Evolutionary conservation across 257 asterid species (phyloP), one percentile per base, ranked within the genome.

Genomic region (Verbena officinalis): DNA sequence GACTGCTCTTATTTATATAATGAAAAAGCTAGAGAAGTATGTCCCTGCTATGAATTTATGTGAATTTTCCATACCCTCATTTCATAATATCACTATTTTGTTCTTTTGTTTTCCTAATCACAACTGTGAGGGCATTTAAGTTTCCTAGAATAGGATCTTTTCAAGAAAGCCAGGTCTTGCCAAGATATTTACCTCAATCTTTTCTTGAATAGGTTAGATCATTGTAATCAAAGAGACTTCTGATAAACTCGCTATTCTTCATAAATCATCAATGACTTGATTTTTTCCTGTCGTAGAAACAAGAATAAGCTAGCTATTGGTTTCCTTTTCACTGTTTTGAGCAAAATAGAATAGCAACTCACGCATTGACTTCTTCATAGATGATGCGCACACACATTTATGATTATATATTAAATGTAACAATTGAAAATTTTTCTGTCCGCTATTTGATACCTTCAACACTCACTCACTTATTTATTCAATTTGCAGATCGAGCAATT

Each of bases 401-500:
- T 34, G 22, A 36, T 50, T 36, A 21, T 10, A 30, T 40, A 55
- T 12, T 55, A 4, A 21, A 14, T 50, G 24, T 13, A n/a, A 24
- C 58, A 11, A 44, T 31, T 9, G 27, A 57, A 48, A 13, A 31
- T 24, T 22, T 19, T 20, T 43, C 24, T 14, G 23, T 49, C 15
- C 40, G 9, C 1, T 12, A 15, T 46, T 46, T 46, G 19, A 55
- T 23, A 52, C 55, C 50, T 63, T 68, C 23, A 3, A 11, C 24
- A 30, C 20, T 10, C 31, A 24, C 42, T 40, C 14, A 71, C 30
- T 9, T 24, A 23, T 23, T 31, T 44, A 30, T 64, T 27, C 30
- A 15, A 48, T 49, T 24, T 68, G 77, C 86, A 83, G 89, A 70
- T 73, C 86, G 68, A 60, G 71, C 68, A 45, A 55, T 52, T 56